Evolutionary conservation across 2,329 filamentous ascomycete genomes (phyloP).

Genomic region (Trichoderma harzianum): DNA sequence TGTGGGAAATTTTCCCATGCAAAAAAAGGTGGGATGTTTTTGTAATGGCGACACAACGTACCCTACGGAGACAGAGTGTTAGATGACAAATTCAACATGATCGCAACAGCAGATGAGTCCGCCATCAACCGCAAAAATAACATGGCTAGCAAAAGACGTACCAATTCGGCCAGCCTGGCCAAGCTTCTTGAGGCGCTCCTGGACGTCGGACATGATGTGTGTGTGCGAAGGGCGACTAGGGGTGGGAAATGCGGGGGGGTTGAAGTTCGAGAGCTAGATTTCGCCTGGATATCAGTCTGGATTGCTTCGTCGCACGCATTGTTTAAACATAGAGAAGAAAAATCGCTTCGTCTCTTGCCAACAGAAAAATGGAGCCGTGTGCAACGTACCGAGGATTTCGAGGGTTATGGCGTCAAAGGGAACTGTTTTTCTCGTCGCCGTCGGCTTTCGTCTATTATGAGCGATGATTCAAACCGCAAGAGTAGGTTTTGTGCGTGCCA

Average conservation of each 20-base stretch:
- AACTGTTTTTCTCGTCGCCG: conserved; percentile 30
- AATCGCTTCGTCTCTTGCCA: neutral
- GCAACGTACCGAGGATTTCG: conserved; percentile 30
- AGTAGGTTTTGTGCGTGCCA: conserved; percentile 46
- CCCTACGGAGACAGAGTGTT: conserved; percentile 29
- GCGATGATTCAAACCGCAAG: conserved; percentile 34
- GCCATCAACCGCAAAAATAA: neutral
- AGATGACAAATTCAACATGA: neutral
- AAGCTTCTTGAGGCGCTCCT: conserved; percentile 60
- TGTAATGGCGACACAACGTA: conserved; percentile 30
- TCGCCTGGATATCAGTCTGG: conserved; percentile 7
- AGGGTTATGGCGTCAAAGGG: conserved; percentile 28
- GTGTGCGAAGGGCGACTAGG: conserved; percentile 22
- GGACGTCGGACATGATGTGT: conserved; percentile 52
- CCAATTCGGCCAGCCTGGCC: conserved; percentile 59
- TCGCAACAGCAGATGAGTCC: neutral
- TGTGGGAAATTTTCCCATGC: neutral
- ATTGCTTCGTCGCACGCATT: neutral
- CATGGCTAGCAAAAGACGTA: conserved; percentile 43
- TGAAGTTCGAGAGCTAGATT: conserved; percentile 4
- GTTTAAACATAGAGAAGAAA: neutral
- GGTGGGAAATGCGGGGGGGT: conserved; percentile 24
- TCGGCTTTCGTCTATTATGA: conserved; percentile 30
- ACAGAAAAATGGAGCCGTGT: neutral
- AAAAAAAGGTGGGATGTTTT: neutral